These are phyloP conservation scores for Blastocystis sp. DNA, from an alignment of 352 stramenopile genomes.

Conservation along the genomic window DNA sequence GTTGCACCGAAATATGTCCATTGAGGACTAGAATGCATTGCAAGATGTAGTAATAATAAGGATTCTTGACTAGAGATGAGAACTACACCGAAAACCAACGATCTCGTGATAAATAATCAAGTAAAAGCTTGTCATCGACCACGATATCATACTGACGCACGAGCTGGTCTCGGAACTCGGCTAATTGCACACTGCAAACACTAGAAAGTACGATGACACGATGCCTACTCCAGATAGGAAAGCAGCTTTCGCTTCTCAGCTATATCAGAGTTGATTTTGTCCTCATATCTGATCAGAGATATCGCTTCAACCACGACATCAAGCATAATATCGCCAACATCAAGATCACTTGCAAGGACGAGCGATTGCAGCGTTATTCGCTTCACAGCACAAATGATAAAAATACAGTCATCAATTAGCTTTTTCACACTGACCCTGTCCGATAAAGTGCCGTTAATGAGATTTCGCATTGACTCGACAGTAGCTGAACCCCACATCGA, in stretches of 20 bases:
- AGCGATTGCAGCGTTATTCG: neutral
- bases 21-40: neutral
- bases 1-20: neutral
- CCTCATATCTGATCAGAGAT: constrained; percentile 31
- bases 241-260: neutral
- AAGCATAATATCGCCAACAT: neutral
- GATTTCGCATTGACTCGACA: neutral
- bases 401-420: neutral
- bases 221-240: neutral
- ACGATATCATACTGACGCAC: neutral
- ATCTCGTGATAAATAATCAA: neutral
- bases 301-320: neutral
- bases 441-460: neutral
- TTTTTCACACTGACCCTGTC: neutral
- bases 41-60: neutral
- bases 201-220: neutral
- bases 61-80: constrained; percentile 2
- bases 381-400: neutral
- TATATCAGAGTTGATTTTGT: neutral
- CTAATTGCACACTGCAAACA: neutral
- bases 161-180: neutral
- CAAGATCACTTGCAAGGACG: neutral
- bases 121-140: neutral
- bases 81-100: neutral
- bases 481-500: neutral